Base-by-base conservation (phyloP, 225 moss, liverwort and hornwort genomes). In the Neckera pumila region DNA sequence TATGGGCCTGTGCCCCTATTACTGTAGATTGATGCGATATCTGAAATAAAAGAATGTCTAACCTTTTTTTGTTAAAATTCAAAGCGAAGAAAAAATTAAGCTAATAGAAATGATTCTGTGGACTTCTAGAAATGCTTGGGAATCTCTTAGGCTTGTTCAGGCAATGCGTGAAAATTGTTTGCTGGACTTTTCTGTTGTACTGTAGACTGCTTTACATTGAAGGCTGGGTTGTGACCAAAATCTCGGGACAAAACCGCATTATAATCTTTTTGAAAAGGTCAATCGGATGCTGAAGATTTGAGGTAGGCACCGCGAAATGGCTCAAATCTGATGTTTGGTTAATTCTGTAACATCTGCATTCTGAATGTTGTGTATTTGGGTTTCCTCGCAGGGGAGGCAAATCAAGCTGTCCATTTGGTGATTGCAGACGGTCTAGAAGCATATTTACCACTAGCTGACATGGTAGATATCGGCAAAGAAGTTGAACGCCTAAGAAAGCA, bases 381-480 rank as follows among this genome's bases (percentile, higher is more conserved):
- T 64, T 85, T 62, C 28, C 54, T 38, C 82, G 87, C 93, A 98
- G 96, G 84, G 71, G 91, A 93, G 84, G 95, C 92, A 84, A 92
- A 90, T 79, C 95, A 95, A 91, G 94, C 98, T 58, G 95, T 96
- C 62, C 96, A 97, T 86, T 88, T 98, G 73, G 95, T 98, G n/a
- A 90, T 98, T 76, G 91, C 95, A 21, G 96, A 97, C 87, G 96
- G 95, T 72, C 90, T 98, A 56, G 96, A 95, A 92, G 95, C 98
- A 56, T 97, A 95, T 86, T 91, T 98, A 80, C 97, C 96, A 26
- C 89, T 96, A 84, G 92, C 96, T 84, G 95, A 94, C 81, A 92
- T 97, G 96, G 91, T 98, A 65, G 97, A 97, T 86, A 90, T 95
- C 42, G 90, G 94, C 56, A 97, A 98, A 83, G 96, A 95, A 92